Percentiles rank a stretch among this genome's conserved stretches.
Evolutionary conservation across 73 alveolate genomes (phyloP).

Genomic region (Paramecium caudatum): DNA sequence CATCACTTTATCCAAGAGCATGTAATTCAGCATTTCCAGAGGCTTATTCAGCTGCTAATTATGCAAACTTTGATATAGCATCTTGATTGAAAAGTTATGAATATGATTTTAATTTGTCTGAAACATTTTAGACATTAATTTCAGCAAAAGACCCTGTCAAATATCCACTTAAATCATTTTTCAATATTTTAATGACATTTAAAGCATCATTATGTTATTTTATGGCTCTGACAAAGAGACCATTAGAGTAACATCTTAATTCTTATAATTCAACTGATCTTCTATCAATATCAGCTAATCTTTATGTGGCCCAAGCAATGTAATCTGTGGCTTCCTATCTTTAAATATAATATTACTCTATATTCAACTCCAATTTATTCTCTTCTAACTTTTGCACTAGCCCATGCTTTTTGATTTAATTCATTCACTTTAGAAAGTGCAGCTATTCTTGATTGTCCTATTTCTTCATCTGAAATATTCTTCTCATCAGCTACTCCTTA

Average conservation of each 20-base stretch:
- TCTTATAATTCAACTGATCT: constrained; percentile 65
- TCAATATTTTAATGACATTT: constrained; percentile 47
- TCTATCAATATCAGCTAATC: constrained; percentile 65
- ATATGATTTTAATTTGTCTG: constrained; percentile 61
- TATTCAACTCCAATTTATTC: constrained; percentile 62
- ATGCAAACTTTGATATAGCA: constrained; percentile 42
- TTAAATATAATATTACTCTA: not conserved
- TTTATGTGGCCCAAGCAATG: constrained; percentile 61
- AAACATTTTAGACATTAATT: constrained; percentile 46
- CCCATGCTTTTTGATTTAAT: constrained; percentile 46
- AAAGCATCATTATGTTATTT: constrained; percentile 58
- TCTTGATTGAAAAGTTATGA: constrained; percentile 31
- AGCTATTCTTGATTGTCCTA: constrained; percentile 45
- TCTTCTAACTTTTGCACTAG: constrained; percentile 44
- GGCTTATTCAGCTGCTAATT: constrained; percentile 61
- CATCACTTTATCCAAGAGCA: constrained; percentile 31
- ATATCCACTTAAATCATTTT: constrained; percentile 56
- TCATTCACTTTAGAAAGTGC: constrained; percentile 63
- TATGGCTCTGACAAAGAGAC: constrained; percentile 55
- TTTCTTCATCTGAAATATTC: constrained; percentile 63
- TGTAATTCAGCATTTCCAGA: constrained; percentile 71
- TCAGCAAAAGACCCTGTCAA: constrained; percentile 50
- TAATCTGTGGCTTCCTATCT: constrained; percentile 51
- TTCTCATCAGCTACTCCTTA: constrained; percentile 57
- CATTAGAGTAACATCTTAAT: constrained; percentile 60